phyloP scores from a whole-genome alignment of 2,329 filamentous ascomycete genomes.

The Colletotrichum gloeosporioides region DNA sequence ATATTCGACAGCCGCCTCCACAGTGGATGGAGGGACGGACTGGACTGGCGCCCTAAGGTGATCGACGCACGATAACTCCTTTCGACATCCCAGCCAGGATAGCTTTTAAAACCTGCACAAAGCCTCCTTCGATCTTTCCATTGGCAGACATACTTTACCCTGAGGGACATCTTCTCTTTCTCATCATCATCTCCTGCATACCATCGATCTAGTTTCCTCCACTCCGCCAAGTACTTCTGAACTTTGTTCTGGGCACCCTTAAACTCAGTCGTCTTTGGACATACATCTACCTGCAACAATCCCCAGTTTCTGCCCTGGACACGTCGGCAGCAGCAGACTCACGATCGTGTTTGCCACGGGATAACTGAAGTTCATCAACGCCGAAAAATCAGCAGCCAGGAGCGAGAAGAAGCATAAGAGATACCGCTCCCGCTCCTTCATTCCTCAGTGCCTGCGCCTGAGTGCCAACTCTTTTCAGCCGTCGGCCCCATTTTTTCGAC shows the following conservation, averaged over 20 bases:
- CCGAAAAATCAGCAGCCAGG: not conserved
- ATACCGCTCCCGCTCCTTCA: not conserved
- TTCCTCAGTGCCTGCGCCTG: conserved; percentile 1
- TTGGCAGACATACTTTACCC: not conserved
- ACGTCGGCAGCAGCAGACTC: not conserved
- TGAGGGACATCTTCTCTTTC: not conserved
- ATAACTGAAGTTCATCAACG: not conserved
- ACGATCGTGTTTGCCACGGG: not conserved
- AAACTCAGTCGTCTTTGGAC: not conserved
- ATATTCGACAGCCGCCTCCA: conserved; percentile 23
- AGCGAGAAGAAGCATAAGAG: not conserved
- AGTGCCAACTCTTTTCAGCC: conserved; percentile 2
- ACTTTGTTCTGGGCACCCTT: not conserved
- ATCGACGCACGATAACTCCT: conserved; percentile 23
- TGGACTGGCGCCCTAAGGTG: conserved; percentile 16
- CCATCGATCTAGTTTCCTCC: not conserved
- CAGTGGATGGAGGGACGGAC: conserved; percentile 8
- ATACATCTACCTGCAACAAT: not conserved
- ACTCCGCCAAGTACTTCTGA: not conserved
- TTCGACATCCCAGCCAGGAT: conserved; percentile 18
- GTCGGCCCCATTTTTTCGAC: conserved; percentile 21
- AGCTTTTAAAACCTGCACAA: conserved; percentile 19
- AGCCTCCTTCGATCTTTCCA: conserved; percentile 15
- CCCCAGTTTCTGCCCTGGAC: not conserved
- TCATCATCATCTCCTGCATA: not conserved